Evolutionary conservation across 495 filamentous ascomycete genomes (phyloP), one percentile per base, ranked within the genome.

Genomic region (Penicillium silybi): DNA sequence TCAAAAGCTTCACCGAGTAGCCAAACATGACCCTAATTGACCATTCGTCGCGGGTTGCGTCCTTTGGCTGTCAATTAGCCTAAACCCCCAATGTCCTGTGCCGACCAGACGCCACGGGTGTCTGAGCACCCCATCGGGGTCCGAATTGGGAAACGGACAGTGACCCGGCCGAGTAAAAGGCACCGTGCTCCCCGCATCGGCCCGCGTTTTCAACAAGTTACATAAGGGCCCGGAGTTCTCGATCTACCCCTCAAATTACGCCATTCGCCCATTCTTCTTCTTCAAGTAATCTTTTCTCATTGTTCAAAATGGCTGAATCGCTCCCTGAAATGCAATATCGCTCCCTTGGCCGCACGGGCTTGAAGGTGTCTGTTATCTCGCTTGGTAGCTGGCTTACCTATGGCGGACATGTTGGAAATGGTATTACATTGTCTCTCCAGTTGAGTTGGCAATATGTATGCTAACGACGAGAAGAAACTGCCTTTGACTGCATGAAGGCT

Each of bases 381-480:
- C 74, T 91, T 6, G 87, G 87, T 34, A 85, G 85, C 37, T 88
- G 84, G 85, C 79, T 90, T 40, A 92, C 88, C 0, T 90, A 87
- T 51, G 87, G 88, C 44, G 88, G 87, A 26, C 81, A 89, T 66
- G 83, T 90, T 45, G 84, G 85, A 34, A 77, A 83, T 59, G 83
- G 84, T 84, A 75, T 38, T 63, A 38, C 19, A 5, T 40, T 16
- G 7, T 2, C n/a, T 22, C n/a, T 8, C 15, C 8, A 10, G 48
- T 46, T 1, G 9, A 6, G 13, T 16, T 18, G 2, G 4, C 29
- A 4, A 9, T 4, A 16, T 39, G 2, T 6, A 18, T 25, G n/a
- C 26, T 56, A 17, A 53, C n/a, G 10, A 18, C 1, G 8, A 22
- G 2, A 57, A 85, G 85, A 88, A 50, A 77, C 76, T 37, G 76